Base-by-base conservation (phyloP, 1,139 yeast species). In the Yamadazyma jaroonii region DNA sequence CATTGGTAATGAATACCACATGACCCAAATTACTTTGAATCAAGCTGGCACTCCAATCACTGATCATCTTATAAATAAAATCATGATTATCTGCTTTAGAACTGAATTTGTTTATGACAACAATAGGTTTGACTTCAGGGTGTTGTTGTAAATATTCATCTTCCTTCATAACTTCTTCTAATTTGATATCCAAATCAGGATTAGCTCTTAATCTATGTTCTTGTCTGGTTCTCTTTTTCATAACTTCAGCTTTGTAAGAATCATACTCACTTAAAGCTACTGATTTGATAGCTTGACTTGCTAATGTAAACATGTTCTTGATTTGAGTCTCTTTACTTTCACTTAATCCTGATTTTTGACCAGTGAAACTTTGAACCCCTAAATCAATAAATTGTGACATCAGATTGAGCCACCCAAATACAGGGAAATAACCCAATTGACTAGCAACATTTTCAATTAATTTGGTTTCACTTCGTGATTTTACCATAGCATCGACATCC, bases 301-400 rank as follows among this genome's bases (percentile, higher is more conserved):
- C 75, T 31, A 90, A 76, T 36, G 79, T 75, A 32, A 92, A 72
- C 80, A 92, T 90, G 47, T 83, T 82, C 57, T 86, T 82, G 46
- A 85, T 75, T 56, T 89, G 97, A 0, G 85, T 68, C 47, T 92
- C 97, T 42, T 81, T 81, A 1, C 88, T 70, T 56, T 92, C 97
- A 23, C 95, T 79, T 38, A 92, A 69, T 0, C 97, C 97, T 1
- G 96, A 84, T 53, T 88, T 88, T 57, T 89, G 97, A 0, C 98
- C 98, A 1, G 96, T 89, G 32, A 92, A 57, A 38, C 97, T 92
- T 56, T 88, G 96, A 11, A 86, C 85, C 38, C 82, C 89, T 49
- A 94, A 72, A 60, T 92, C 98, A 37, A 88, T 65, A 44, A 89
- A 83, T 44, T 80, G 79, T 0, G 96, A 79, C 17, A 90, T 65